Conservation (phyloP, 257 asterid species). For the Echium plantagineum region DNA sequence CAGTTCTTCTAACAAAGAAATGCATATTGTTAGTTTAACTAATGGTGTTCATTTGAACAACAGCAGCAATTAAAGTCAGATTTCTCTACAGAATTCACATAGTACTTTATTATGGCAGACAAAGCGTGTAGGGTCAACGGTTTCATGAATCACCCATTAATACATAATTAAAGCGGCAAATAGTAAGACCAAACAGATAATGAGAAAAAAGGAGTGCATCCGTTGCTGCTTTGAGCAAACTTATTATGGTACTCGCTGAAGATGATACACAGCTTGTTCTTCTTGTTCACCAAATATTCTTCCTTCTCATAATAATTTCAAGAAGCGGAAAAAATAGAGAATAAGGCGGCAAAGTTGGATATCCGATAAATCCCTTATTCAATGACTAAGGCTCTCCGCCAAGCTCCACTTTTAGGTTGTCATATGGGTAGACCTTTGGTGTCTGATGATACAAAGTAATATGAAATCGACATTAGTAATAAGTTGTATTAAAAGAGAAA, state of each 20-base stretch:
- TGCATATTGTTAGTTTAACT: too few species aligned
- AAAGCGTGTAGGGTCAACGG: too few species aligned
- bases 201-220: not conserved
- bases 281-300: too few species aligned
- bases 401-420: constrained; percentile 76
- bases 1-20: too few species aligned
- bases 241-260: not conserved
- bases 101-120: too few species aligned
- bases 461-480: not conserved
- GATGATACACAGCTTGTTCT: not conserved
- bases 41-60: too few species aligned
- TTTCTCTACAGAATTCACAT: too few species aligned
- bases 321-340: too few species aligned
- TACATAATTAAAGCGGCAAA: not conserved
- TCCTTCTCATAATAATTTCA: too few species aligned
- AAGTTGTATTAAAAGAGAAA: too few species aligned
- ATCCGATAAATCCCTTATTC: not conserved
- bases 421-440: constrained; percentile 72
- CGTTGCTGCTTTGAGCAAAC: not conserved
- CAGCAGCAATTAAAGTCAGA: too few species aligned
- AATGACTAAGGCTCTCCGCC: constrained; percentile 58
- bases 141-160: not conserved
- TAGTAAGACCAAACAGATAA: too few species aligned
- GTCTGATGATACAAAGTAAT: constrained; percentile 19
- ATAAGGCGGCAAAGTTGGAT: not conserved